A percentile compares a stretch with the other conserved stretches of the same genome.
phyloP scores from a whole-genome alignment of 768 basidiomycete genomes.

The Trametes elegans region DNA sequence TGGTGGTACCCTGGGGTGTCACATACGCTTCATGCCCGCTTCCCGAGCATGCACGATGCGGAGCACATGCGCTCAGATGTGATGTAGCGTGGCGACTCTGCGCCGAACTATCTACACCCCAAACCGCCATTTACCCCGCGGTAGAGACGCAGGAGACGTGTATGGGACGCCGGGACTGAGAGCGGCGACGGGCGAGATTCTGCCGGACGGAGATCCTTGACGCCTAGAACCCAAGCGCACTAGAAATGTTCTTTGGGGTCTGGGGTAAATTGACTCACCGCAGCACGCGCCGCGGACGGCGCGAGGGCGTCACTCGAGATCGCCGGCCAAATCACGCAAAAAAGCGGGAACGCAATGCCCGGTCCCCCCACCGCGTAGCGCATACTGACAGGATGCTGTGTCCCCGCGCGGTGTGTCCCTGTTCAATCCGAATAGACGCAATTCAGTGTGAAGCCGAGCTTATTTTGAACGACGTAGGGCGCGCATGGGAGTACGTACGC shows the following conservation, averaged over 20 bases:
- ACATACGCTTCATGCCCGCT: neutral
- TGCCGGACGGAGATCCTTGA: conserved; percentile 6
- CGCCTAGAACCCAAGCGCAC: neutral
- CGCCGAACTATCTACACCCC: neutral
- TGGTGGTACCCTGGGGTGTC: conserved; percentile 7
- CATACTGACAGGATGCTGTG: conserved; percentile 11
- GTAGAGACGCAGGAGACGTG: neutral
- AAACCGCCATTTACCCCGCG: neutral
- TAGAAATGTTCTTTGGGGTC: conserved; percentile 7
- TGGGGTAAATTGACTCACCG: conserved; percentile 2
- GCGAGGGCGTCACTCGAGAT: neutral
- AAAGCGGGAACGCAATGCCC: neutral
- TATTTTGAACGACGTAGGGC: conserved; percentile 1
- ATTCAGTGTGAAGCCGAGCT: conserved; percentile 12
- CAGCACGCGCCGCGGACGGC: neutral
- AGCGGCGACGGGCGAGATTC: conserved; percentile 7
- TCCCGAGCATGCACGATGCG: conserved; percentile 3
- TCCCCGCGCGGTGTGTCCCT: neutral
- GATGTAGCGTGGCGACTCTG: neutral
- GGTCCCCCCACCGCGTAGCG: neutral
- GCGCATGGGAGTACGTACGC: neutral
- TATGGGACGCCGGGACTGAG: neutral
- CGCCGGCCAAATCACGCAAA: neutral
- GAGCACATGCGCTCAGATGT: neutral
- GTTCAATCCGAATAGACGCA: conserved; percentile 14